Evolutionary conservation across 371 early-diverging fungal genomes (phyloP).

Genomic region (Rhizopus delemar): DNA sequence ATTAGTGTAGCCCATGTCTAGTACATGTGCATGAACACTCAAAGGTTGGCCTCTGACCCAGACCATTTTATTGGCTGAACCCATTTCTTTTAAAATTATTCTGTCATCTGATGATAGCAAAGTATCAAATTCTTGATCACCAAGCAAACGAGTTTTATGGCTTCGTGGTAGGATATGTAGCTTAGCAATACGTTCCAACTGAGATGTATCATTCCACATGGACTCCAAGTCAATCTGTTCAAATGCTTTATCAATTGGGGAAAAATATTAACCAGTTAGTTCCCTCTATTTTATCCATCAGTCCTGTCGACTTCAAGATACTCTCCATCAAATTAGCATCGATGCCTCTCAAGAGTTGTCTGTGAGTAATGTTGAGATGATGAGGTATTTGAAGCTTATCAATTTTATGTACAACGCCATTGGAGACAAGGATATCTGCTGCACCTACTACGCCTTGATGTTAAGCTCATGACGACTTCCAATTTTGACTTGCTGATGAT

Average conservation of each 20-base stretch:
- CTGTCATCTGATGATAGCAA: conserved; percentile 43
- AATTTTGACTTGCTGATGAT: too few species aligned
- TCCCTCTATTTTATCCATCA: conserved; percentile 35
- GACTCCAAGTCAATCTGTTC: conserved; percentile 33
- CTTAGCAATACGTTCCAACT: conserved; percentile 44
- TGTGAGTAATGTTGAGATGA: conserved; percentile 40
- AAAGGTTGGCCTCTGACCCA: conserved; percentile 26
- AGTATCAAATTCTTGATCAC: conserved; percentile 36
- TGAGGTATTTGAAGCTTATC: conserved; percentile 21
- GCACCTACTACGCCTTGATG: background rate
- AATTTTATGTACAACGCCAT: conserved; percentile 57
- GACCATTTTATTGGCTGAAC: conserved; percentile 22
- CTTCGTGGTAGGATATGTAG: conserved; percentile 41
- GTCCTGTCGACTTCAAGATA: conserved; percentile 41
- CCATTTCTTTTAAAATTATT: conserved; percentile 29
- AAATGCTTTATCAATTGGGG: conserved; percentile 61
- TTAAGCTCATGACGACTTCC: too few species aligned
- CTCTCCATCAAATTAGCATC: conserved; percentile 42
- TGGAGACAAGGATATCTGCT: conserved; percentile 46
- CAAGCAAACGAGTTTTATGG: conserved; percentile 10
- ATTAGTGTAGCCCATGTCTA: conserved; percentile 31
- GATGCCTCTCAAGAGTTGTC: conserved; percentile 50
- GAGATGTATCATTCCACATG: conserved; percentile 44
- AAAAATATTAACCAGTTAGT: conserved; percentile 45
- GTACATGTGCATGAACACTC: conserved; percentile 29